Evolutionary conservation across 345 rosid genomes (phyloP), one percentile per base, ranked within the genome.

Genomic region (Eutrema heterophyllum): DNA sequence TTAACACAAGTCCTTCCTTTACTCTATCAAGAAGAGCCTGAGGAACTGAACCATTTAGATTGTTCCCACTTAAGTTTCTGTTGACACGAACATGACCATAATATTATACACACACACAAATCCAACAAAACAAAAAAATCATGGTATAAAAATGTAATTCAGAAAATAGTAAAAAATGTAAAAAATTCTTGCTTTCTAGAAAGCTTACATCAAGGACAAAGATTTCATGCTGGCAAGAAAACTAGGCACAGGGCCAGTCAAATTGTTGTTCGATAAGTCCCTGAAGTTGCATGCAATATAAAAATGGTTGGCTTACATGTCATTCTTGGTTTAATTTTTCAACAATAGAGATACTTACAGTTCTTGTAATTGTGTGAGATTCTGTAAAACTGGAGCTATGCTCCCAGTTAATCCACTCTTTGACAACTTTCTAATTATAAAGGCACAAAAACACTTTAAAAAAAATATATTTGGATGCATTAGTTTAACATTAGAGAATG

Each of bases 251-350:
- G 43, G 9, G 60, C 90, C 86, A 4, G 69, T 68, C 62, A 86
- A 78, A 43, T 8, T 80, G 40, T 84, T 83, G 64, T 78, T 79
- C 5, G 85, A 84, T 18, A 84, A 67, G 78, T 86, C 89, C 33
- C 87, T 84, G 3, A 0, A 10, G 15, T 38, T 58, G 6, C 29
- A 40, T 48, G 51, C 61, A 60, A 44, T 32, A 38, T 10, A 40
- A 5, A 41, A 68, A 35, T 13, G 5, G 14, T 30, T 54, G 26
- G 3, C 13, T 46, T 29, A 39, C 12, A 49, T 18, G 5, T 4
- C 41, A 35, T 30, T 21, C n/a, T 1, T 67, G 41, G 7, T 56
- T 49, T 27, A n/a, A 0, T 15, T 39, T 24, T 6, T 30, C 6
- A 48, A 16, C 6, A 38, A 2, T 38, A 44, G 44, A 49, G 39